These are phyloP conservation scores for Aspergillus calidoustus DNA, from an alignment of 2,329 filamentous ascomycete species.

Conservation along the genomic window DNA sequence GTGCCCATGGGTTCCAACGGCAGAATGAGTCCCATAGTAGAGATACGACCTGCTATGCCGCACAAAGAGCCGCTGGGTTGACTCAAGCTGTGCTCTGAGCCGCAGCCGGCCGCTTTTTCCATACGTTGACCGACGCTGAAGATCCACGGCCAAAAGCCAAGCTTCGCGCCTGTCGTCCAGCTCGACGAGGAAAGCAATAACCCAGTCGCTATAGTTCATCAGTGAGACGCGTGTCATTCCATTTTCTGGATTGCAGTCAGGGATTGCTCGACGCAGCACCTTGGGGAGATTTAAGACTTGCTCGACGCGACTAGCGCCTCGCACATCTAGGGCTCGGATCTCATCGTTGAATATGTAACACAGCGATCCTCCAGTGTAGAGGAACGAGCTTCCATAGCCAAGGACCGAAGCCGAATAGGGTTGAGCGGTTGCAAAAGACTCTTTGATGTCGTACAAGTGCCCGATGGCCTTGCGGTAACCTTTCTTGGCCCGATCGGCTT, in stretches of 20 bases:
- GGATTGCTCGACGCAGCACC: conserved; percentile 42
- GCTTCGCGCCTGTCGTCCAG: conserved; percentile 47
- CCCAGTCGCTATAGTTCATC: conserved; percentile 61
- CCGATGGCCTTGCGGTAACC: conserved; percentile 61
- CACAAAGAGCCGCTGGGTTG: conserved; percentile 66
- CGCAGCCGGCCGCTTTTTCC: conserved; percentile 44
- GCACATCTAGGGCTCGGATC: conserved; percentile 65
- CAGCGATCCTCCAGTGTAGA: conserved; percentile 67
- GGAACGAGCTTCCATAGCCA: conserved; percentile 63
- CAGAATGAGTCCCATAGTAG: conserved; percentile 69
- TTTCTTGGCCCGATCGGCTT: conserved; percentile 41
- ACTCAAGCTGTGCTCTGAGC: conserved; percentile 48
- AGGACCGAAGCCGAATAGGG: conserved; percentile 67
- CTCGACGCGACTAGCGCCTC: conserved; percentile 55
- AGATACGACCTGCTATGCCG: conserved; percentile 66
- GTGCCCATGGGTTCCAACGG: conserved; percentile 57
- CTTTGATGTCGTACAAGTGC: conserved; percentile 63
- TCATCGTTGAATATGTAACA: conserved; percentile 63
- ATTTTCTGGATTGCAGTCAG: conserved; percentile 38
- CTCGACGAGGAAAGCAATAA: conserved; percentile 63
- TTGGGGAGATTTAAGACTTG: conserved; percentile 59
- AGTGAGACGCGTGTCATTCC: conserved; percentile 56
- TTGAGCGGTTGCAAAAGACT: conserved; percentile 63
- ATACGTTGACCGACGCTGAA: conserved; percentile 30
- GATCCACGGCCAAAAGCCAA: conserved; percentile 61